Evolutionary conservation across 192 early-diverging fungal genomes (phyloP), one percentile per base, ranked within the genome.

Genomic region (Entophlyctis helioformis): DNA sequence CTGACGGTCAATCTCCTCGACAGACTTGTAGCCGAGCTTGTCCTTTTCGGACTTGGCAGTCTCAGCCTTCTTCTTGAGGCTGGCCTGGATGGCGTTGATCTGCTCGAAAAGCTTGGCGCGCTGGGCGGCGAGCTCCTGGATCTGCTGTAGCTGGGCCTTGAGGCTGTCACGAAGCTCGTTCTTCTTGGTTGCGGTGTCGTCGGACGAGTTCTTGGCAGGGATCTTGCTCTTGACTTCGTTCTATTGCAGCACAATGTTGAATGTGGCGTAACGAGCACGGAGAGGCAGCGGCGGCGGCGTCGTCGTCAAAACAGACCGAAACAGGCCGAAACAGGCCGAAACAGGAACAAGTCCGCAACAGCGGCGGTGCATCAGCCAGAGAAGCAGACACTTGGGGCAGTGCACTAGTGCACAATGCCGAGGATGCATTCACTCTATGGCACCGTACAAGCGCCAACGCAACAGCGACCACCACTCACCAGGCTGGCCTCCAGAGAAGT

Each of bases 41-140:
- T 81, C 67, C 58, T 86, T 84, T 49, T 67, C 66, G 23, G 62
- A 59, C 72, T 85, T 85, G 41, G 76, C 63, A 20, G 86, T n/a
- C n/a, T 29, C 25, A 51, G 82, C 84, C 75, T 85, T 90, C 69
- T 87, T 89, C 64, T 78, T 75, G 53, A 89, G 67, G 28, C 73
- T 75, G 16, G 80, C 75, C 46, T 83, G 77, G 20, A 90, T 65
- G 39, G 66, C 50, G 40, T 74, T 85, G 46, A 86, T 62, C 50
- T 77, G 67, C 57, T 86, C 82, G 60, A 87, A 72, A 16, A 78
- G 72, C 59, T 78, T 77, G 56, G 67, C 68, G 38, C 82, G 74
- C 39, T 63, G 64, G 42, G 83, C 72, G 60, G 78, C 79, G 39
- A 82, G 60, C 25, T 75, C 76, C 22, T 64, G 69, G 53, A 85